These are phyloP conservation scores for Chlamydomonas schloesseri DNA, from an alignment of 139 green algal species.

Conservation along the genomic window DNA sequence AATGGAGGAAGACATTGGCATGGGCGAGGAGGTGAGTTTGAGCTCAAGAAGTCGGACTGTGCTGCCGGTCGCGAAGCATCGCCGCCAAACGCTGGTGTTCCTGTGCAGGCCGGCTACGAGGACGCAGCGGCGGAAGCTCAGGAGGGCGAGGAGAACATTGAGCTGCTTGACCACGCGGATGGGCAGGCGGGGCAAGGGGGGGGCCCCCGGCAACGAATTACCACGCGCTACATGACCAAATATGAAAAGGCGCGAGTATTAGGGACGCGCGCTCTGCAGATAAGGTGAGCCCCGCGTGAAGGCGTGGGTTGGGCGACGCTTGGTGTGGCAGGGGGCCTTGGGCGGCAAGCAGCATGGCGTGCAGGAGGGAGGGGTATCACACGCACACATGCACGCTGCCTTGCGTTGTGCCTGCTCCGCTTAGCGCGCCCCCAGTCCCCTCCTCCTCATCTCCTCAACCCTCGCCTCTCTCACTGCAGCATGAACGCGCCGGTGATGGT, in stretches of 20 bases:
- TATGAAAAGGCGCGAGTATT: conserved; percentile 96
- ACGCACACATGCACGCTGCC: too few relatives aligned
- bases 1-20: conserved; percentile 35
- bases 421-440: neutral
- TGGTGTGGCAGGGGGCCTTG: too few relatives aligned
- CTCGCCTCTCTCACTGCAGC: conserved; percentile 46
- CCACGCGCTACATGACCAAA: conserved; percentile 98
- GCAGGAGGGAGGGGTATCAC: too few relatives aligned
- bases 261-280: conserved; percentile 95
- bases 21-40: conserved; percentile 5
- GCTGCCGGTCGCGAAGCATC: neutral
- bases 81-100: neutral
- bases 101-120: neutral
- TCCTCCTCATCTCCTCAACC: neutral
- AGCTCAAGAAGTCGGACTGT: neutral
- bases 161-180: conserved; percentile 1
- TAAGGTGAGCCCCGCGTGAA: conserved; percentile 67
- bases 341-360: too few relatives aligned
- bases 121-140: neutral
- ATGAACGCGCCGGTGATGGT: conserved; percentile 99
- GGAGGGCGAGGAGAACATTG: conserved; percentile 14
- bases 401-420: too few relatives aligned
- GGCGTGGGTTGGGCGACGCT: neutral
- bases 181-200: conserved; percentile 24
- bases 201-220: conserved; percentile 79